A percentile compares a stretch with the other conserved stretches of the same genome.
Conservation (phyloP, 1,284 basidiomycete genomes). For the Cryptococcus sp. region DNA sequence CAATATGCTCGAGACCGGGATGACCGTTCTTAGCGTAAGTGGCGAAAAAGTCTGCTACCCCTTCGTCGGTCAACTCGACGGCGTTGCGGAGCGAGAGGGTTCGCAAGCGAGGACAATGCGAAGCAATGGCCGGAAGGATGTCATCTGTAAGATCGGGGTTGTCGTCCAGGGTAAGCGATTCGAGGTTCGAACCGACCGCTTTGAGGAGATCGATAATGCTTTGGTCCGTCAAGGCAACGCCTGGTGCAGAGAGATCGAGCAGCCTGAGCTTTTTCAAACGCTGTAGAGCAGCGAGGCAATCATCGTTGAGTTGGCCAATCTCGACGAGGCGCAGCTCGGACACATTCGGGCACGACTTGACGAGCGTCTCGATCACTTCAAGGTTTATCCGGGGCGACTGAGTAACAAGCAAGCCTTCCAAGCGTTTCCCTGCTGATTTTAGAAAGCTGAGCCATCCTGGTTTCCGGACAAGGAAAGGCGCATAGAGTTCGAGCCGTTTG, state of each 20-base stretch:
- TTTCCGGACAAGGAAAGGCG: constrained; percentile 80
- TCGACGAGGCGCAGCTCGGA: constrained; percentile 75
- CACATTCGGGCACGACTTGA: constrained; percentile 65
- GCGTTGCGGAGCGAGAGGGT: constrained; percentile 65
- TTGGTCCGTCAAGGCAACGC: constrained; percentile 59
- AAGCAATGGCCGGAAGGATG: constrained; percentile 64
- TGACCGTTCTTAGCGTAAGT: constrained; percentile 40
- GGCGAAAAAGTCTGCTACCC: constrained; percentile 68
- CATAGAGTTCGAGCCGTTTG: constrained; percentile 75
- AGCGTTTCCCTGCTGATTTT: constrained; percentile 60
- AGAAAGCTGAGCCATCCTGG: constrained; percentile 79
- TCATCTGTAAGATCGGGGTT: constrained; percentile 63
- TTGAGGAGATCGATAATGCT: constrained; percentile 63
- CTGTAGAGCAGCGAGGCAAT: constrained; percentile 63
- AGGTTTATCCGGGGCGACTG: constrained; percentile 87
- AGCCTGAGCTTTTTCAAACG: constrained; percentile 41
- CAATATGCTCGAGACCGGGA: constrained; percentile 57
- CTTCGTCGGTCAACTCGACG: constrained; percentile 68
- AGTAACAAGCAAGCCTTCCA: constrained; percentile 75
- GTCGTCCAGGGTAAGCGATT: constrained; percentile 66
- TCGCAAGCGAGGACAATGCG: constrained; percentile 60
- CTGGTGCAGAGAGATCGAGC: constrained; percentile 47
- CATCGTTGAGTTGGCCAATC: constrained; percentile 70
- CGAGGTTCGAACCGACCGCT: constrained; percentile 59
- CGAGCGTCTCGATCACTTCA: constrained; percentile 67